phyloP scores from a whole-genome alignment of 2,329 filamentous ascomycete genomes.

The Phyllosticta citrichinensis region DNA sequence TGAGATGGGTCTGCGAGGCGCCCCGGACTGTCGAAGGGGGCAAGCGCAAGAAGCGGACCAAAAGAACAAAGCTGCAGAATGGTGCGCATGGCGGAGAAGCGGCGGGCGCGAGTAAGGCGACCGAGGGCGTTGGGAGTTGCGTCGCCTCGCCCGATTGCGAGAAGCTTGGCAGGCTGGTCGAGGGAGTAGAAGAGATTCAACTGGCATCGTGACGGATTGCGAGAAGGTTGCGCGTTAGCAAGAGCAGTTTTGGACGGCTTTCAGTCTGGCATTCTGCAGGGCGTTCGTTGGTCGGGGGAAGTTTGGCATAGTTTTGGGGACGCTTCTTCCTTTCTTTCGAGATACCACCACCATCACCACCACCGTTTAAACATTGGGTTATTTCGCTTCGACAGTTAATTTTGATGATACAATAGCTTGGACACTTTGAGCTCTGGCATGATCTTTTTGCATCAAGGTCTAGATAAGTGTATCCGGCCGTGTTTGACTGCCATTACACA shows the following conservation, averaged over 20 bases:
- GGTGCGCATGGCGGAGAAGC: neutral
- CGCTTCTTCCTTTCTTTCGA: too few species aligned
- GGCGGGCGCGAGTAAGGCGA: neutral
- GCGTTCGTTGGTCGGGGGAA: neutral
- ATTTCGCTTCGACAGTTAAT: too few species aligned
- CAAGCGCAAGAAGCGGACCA: neutral
- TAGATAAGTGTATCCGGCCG: neutral
- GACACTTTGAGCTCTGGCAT: neutral
- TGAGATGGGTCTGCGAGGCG: conserved; percentile 54
- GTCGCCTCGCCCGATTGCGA: neutral
- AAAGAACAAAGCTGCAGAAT: neutral
- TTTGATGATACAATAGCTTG: too few species aligned
- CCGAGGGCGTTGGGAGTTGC: neutral
- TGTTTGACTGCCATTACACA: neutral
- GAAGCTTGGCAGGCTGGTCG: neutral
- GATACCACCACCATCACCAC: too few species aligned
- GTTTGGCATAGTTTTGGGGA: too few species aligned
- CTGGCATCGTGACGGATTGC: neutral
- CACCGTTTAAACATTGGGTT: too few species aligned
- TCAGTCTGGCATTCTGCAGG: neutral
- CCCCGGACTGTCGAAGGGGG: conserved; percentile 16
- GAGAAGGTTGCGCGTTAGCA: neutral
- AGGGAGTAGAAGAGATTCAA: neutral
- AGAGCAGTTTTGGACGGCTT: neutral
- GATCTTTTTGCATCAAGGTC: neutral